These are phyloP conservation scores for Phytophthora nicotianae DNA, from an alignment of 352 stramenopile genomes.

Conservation along the genomic window DNA sequence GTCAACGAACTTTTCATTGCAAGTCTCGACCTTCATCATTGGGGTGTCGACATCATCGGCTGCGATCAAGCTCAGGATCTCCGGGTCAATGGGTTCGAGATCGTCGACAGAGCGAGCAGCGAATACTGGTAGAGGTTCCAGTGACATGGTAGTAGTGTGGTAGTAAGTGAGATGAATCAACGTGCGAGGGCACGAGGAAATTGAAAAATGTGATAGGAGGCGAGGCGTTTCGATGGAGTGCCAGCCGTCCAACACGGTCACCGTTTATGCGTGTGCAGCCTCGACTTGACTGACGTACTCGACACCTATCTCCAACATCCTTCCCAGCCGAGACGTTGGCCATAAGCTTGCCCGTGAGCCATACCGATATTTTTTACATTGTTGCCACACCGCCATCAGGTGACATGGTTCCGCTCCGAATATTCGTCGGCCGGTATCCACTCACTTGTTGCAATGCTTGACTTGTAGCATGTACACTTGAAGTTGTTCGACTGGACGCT, in stretches of 20 bases:
- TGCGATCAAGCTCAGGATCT: slow-evolving; percentile 43
- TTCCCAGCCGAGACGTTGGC: slow-evolving; percentile 26
- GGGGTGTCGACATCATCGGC: slow-evolving; percentile 23
- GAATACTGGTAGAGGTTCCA: slow-evolving; percentile 42
- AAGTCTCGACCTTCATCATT: slow-evolving; percentile 12
- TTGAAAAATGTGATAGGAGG: slow-evolving; percentile 30
- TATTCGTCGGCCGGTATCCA: slow-evolving; percentile 16
- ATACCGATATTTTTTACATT: slow-evolving; percentile 24
- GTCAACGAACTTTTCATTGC: slow-evolving; percentile 24
- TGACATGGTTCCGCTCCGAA: slow-evolving; percentile 13
- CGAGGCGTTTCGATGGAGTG: slow-evolving; percentile 21
- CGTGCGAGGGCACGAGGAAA: slow-evolving; percentile 37
- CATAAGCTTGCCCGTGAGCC: slow-evolving; percentile 19
- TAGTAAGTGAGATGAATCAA: slow-evolving; percentile 24
- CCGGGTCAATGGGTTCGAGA: slow-evolving; percentile 39
- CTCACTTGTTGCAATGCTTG: slow-evolving; percentile 5
- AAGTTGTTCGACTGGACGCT: slow-evolving; percentile 9
- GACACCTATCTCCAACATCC: slow-evolving; percentile 34
- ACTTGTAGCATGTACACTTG: slow-evolving; percentile 26
- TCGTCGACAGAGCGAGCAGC: slow-evolving; percentile 27
- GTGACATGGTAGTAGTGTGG: slow-evolving; percentile 28
- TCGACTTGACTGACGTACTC: slow-evolving; percentile 25
- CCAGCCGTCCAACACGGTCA: slow-evolving; percentile 8
- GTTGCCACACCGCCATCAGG: slow-evolving; percentile 25
- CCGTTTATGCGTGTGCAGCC: slow-evolving; percentile 11